phyloP scores from a whole-genome alignment of 73 alveolate genomes.

The Stentor roeselii region DNA sequence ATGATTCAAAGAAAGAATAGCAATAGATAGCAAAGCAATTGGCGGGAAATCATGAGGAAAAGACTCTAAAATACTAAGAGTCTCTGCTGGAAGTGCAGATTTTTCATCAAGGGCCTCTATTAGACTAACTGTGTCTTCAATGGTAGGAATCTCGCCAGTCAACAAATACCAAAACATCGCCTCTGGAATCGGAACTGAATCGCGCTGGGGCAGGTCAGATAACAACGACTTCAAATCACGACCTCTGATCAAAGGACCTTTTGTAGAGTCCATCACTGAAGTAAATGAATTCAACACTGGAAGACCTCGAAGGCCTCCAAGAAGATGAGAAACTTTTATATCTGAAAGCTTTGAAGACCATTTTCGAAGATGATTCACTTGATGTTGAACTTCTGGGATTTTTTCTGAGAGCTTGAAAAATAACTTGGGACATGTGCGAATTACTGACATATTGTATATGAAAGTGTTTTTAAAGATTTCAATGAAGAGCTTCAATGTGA shows the following conservation, averaged over 20 bases:
- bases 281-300: slow-evolving; percentile 24
- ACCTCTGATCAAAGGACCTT: slow-evolving; percentile 26
- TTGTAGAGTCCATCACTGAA: not conserved
- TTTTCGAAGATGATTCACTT: not conserved
- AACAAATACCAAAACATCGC: slow-evolving; percentile 13
- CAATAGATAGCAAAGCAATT: not conserved
- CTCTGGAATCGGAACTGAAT: not conserved
- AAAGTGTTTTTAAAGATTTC: too few relatives aligned
- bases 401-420: not conserved
- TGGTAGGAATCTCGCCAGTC: slow-evolving; percentile 3
- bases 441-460: not conserved
- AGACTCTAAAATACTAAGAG: not conserved
- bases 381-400: not conserved
- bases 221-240: not conserved
- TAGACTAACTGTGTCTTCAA: not conserved
- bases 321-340: not conserved
- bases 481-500: too few relatives aligned
- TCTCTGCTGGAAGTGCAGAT: slow-evolving; percentile 3
- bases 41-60: slow-evolving; percentile 25
- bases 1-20: not conserved
- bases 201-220: not conserved
- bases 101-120: not conserved
- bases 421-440: slow-evolving; percentile 11
- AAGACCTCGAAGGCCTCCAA: slow-evolving; percentile 26
- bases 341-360: not conserved